Percentiles rank a stretch among this genome's conserved stretches.
phyloP scores from a whole-genome alignment of 306 rosid species.

The Cicer pinnatifidum region DNA sequence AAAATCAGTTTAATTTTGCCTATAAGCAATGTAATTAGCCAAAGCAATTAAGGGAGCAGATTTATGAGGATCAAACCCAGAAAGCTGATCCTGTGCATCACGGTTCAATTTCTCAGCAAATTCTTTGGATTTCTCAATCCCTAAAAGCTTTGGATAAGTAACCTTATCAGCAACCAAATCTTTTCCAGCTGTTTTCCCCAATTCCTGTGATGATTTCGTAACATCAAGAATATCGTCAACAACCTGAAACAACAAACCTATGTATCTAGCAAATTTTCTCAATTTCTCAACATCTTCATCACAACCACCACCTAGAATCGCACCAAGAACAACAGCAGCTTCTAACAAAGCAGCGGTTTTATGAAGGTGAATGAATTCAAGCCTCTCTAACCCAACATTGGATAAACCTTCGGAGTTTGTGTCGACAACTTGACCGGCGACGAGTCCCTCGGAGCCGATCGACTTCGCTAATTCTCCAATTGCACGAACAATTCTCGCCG shows the following conservation, averaged over 20 bases:
- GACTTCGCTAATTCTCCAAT: constrained; percentile 67
- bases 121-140: constrained; percentile 72
- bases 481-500: constrained; percentile 56
- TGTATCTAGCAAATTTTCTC: constrained; percentile 66
- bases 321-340: constrained; percentile 70
- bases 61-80: constrained; percentile 62
- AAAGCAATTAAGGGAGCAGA: constrained; percentile 80
- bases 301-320: constrained; percentile 74
- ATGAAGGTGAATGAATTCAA: constrained; percentile 75
- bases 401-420: constrained; percentile 61
- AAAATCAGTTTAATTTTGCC: constrained; percentile 60
- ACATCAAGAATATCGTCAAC: constrained; percentile 90
- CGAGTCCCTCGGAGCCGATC: constrained; percentile 74
- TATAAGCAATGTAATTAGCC: constrained; percentile 71
- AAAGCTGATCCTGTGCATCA: constrained; percentile 65
- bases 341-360: constrained; percentile 76
- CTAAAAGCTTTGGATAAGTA: constrained; percentile 84
- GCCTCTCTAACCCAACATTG: constrained; percentile 63
- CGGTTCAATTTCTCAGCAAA: constrained; percentile 69
- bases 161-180: constrained; percentile 81
- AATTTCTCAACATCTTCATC: constrained; percentile 63
- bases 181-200: constrained; percentile 90
- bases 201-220: constrained; percentile 71
- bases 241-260: constrained; percentile 81
- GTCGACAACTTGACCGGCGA: constrained; percentile 82